A percentile compares a stretch with the other conserved stretches of the same genome.
phyloP scores from a whole-genome alignment of 345 rosid genomes.

The Acer saccharum region DNA sequence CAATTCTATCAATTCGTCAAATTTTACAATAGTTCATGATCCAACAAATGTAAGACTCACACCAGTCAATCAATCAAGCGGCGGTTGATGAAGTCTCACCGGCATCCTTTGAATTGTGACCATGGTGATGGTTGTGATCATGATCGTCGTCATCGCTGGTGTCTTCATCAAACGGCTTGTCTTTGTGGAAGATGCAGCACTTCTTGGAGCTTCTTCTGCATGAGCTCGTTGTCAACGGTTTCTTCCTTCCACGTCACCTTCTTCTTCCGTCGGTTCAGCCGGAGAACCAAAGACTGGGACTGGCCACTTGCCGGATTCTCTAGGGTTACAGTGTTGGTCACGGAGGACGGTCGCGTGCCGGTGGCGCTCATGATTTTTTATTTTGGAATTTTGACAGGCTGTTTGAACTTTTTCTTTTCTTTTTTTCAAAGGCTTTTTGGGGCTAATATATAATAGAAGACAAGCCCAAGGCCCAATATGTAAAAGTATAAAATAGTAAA shows the following conservation, averaged over 20 bases:
- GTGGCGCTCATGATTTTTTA: slow-evolving; percentile 28
- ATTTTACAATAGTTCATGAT: slow-evolving; percentile 14
- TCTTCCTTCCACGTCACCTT: slow-evolving; percentile 94
- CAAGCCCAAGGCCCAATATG: not conserved
- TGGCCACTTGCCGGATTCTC: slow-evolving; percentile 33
- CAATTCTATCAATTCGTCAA: not conserved
- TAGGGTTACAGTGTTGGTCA: slow-evolving; percentile 55
- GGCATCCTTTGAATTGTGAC: slow-evolving; percentile 22
- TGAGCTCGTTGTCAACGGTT: slow-evolving; percentile 91
- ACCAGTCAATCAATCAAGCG: not conserved
- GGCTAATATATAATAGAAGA: not conserved
- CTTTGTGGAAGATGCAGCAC: slow-evolving; percentile 96
- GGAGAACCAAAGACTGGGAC: slow-evolving; percentile 59
- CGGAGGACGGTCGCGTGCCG: slow-evolving; percentile 33
- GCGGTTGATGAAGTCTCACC: slow-evolving; percentile 22
- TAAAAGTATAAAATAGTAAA: not conserved
- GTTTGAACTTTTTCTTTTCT: too few species aligned
- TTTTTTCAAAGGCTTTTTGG: too few species aligned
- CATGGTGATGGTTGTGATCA: slow-evolving; percentile 29
- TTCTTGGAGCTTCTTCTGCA: slow-evolving; percentile 98
- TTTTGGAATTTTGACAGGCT: too few species aligned
- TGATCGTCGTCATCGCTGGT: slow-evolving; percentile 66
- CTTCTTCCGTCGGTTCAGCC: slow-evolving; percentile 75
- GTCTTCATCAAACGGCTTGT: slow-evolving; percentile 91
- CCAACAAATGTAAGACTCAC: too few species aligned